Percentiles rank a stretch among this genome's conserved stretches.
Conservation (phyloP, 352 stramenopile species). For the Pythium insidiosum region DNA sequence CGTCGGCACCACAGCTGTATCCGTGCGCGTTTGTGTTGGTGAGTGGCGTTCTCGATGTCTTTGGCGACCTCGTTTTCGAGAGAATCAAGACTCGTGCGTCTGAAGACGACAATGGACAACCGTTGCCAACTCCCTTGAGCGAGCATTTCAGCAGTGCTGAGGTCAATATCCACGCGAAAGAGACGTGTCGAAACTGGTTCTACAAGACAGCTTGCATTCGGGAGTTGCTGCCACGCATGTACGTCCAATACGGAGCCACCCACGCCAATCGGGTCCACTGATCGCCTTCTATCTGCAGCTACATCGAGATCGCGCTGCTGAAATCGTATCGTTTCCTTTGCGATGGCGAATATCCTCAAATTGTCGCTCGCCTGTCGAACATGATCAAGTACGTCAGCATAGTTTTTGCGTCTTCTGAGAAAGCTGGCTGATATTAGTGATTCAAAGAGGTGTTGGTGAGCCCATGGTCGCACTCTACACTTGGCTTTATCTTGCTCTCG, state of each 20-base stretch:
- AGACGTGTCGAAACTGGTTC: constrained; percentile 92
- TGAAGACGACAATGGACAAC: constrained; percentile 46
- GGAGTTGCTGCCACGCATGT: constrained; percentile 88
- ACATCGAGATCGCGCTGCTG: constrained; percentile 85
- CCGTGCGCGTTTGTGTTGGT: constrained; percentile 86
- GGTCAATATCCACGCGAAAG: constrained; percentile 81
- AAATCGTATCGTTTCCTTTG: constrained; percentile 87
- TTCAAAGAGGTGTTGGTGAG: constrained; percentile 80
- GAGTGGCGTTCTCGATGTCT: constrained; percentile 81
- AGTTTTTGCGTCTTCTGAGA: too few species aligned
- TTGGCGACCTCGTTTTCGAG: constrained; percentile 82
- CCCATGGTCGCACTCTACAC: constrained; percentile 84
- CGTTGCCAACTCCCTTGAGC: constrained; percentile 36
- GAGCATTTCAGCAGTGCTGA: constrained; percentile 74
- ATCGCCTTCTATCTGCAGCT: constrained; percentile 29
- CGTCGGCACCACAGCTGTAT: constrained; percentile 76
- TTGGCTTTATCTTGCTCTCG: constrained; percentile 74
- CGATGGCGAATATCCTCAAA: constrained; percentile 83
- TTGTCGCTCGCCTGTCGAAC: constrained; percentile 72
- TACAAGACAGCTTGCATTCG: constrained; percentile 93
- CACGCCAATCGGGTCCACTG: too few species aligned
- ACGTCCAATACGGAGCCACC: too few species aligned
- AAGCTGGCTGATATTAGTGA: too few species aligned
- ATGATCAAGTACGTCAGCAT: constrained; percentile 85
- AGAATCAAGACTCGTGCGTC: constrained; percentile 65